Percentiles rank a stretch among this genome's conserved stretches.
phyloP scores from a whole-genome alignment of 768 basidiomycete genomes.

The Hysterangium stoloniferum region DNA sequence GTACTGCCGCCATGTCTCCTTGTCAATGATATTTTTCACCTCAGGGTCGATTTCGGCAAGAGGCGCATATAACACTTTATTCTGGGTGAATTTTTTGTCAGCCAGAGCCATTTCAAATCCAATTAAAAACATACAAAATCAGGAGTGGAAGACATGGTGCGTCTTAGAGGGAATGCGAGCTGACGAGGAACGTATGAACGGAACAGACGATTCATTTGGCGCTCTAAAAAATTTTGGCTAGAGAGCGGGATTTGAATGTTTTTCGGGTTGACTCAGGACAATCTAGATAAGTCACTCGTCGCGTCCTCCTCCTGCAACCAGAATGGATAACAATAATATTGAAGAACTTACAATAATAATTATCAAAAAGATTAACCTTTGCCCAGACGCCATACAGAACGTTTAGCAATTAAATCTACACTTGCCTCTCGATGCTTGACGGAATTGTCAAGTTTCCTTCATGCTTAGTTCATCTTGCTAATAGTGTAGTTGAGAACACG shows the following conservation, averaged over 20 bases:
- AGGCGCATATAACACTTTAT: conserved; percentile 83
- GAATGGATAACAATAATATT: too few species aligned
- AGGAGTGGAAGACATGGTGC: conserved; percentile 39
- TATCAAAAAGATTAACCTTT: too few species aligned
- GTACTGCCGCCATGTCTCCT: conserved; percentile 98
- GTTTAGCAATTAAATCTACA: too few species aligned
- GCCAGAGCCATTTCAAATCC: neutral
- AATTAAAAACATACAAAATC: conserved; percentile 43
- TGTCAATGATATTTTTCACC: conserved; percentile 96
- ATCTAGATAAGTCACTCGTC: too few species aligned
- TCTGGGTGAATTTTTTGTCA: conserved; percentile 39
- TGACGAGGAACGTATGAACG: conserved; percentile 1
- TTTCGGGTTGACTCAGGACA: too few species aligned
- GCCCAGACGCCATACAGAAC: too few species aligned
- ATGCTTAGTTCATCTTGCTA: too few species aligned
- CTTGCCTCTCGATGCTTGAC: too few species aligned
- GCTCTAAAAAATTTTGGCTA: conserved; percentile 1
- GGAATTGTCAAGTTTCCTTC: too few species aligned
- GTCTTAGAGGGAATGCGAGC: neutral
- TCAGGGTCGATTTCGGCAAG: conserved; percentile 90
- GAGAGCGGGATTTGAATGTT: neutral
- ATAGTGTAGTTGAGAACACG: too few species aligned
- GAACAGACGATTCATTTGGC: conserved; percentile 7
- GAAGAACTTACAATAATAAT: too few species aligned
- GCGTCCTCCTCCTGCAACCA: too few species aligned